These are phyloP conservation scores for Saprolegnia parasitica DNA, from an alignment of 352 stramenopile genomes.

Conservation along the genomic window DNA sequence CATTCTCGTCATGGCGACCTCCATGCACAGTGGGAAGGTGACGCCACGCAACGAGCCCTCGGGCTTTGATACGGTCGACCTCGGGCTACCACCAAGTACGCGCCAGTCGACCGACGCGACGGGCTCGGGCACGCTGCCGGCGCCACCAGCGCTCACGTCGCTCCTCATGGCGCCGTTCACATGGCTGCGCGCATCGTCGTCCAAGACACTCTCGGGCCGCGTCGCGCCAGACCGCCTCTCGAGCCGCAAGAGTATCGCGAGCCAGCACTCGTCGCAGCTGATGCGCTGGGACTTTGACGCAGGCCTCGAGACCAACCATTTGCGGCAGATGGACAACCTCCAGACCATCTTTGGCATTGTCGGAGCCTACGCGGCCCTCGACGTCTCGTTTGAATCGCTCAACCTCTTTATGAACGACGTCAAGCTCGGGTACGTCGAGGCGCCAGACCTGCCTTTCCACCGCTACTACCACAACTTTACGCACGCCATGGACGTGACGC, in stretches of 20 bases:
- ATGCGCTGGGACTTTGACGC: conserved; percentile 28
- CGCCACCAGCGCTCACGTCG: neutral
- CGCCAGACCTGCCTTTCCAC: neutral
- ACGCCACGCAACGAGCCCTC: neutral
- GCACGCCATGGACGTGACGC: conserved; percentile 35
- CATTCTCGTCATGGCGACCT: too few relatives aligned
- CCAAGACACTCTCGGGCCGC: neutral
- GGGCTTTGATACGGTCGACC: neutral
- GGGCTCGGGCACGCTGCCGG: neutral
- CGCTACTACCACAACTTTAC: conserved; percentile 38
- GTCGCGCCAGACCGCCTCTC: conserved; percentile 11
- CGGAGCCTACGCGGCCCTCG: conserved; percentile 5
- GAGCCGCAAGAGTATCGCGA: conserved; percentile 8
- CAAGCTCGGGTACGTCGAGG: conserved; percentile 17
- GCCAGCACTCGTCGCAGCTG: conserved; percentile 18
- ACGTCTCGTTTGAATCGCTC: conserved; percentile 15
- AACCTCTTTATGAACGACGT: conserved; percentile 14
- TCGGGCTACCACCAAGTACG: neutral
- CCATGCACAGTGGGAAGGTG: neutral
- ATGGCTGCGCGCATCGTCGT: conserved; percentile 2
- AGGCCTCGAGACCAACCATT: conserved; percentile 19
- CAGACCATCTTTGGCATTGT: conserved; percentile 27
- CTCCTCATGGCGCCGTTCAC: neutral
- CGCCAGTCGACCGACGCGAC: neutral
- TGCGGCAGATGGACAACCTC: conserved; percentile 20